Evolutionary conservation across 108 stramenopile species (phyloP), one percentile per base, ranked within the genome.

Genomic region (Pseudonitzschia multiseries): DNA sequence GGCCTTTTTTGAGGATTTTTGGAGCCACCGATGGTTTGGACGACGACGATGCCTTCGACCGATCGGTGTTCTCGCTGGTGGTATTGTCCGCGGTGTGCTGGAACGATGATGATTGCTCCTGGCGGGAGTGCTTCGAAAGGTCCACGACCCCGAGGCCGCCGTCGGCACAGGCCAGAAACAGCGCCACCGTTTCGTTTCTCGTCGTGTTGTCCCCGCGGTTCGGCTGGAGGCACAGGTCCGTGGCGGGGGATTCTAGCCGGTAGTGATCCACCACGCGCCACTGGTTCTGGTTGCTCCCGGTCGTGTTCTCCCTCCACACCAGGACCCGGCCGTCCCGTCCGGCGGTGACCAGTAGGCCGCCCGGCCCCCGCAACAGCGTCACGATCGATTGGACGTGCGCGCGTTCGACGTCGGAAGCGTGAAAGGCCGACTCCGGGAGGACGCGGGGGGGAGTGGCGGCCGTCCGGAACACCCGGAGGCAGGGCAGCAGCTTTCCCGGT

Each of bases 331-430:
- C 86, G 63, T 93, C 89, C 9, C 86, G 79, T 52, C 88, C 90
- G 28, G 75, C 77, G 29, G 90, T 84, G 43, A 90, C 73, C 56
- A 88, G 43, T 29, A 65, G 69, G 18, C 57, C 32, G 8, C 57
- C 51, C 9, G 80, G 79, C 20, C 29, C 64, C 69, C 77, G 65
- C 8, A 74, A 83, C 60, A 87, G 70, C n/a, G 71, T 26, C 0
- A 93, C 89, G 69, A 93, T 89, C 0, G 79, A 33, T 68, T 93
- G 89, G 36, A 76, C 54, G 53, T 93, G 92, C 20, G 82, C 89
- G 24, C 60, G 29, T 26, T 57, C 78, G 14, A 32, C 46, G n/a
- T 52, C 44, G 20, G 41, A 8, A 14, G 36, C 60, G 24, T 52
- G 53, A 26, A 72, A 22, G 26, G 32, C 26, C 43, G 52, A 41